Evolutionary conservation across 2,329 filamentous ascomycete genomes (phyloP), one percentile per base, ranked within the genome.

Genomic region (Penicillium olsonii): DNA sequence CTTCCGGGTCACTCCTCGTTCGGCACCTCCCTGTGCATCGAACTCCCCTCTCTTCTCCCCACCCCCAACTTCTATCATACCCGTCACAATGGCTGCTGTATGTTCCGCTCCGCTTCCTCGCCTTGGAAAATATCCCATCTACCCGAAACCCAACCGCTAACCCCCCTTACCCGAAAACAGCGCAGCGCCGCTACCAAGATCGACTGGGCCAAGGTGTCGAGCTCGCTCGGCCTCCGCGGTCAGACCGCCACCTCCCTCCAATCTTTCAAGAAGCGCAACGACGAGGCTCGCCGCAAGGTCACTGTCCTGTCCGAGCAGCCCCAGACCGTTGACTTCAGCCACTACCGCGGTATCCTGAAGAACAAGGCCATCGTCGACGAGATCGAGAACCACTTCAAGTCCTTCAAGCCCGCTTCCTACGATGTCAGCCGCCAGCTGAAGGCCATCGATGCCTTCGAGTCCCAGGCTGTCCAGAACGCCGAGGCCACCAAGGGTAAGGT

Each of bases 261-360:
- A 75, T 84, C 90, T 62, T 99, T 99, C 87, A 99, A 99, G 85
- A 94, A 96, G 86, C 92, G 94, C 80, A 96, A 97, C 83, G 94
- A 99, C 74, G 92, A 96, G 74, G 92, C 90, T 72, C 92, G 92
- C 78, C 92, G 94, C 81, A 92, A 92, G 79, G 83, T 99, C 55
- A 85, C 88, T 75, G 68, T 84, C 56, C 90, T 99, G 52, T 85
- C 84, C 58, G 90, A 96, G 77, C 86, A 88, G 73, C 80, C 92
- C 60, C 90, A 90, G 68, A 84, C 84, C 52, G 84, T 99, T 78
- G 91, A 99, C 83, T 97, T 99, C 78, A 76, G 84, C 63, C 84
- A 92, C 77, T 99, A 97, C 88, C 91, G 92, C 77, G 81, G 81
- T 71, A 71, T 88, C 65, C 86, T 99, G 67, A 97, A 96, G 86